A percentile compares a stretch with the other conserved stretches of the same genome.
Evolutionary conservation across 495 filamentous ascomycete genomes (phyloP).

Genomic region (Xylaria venustula): DNA sequence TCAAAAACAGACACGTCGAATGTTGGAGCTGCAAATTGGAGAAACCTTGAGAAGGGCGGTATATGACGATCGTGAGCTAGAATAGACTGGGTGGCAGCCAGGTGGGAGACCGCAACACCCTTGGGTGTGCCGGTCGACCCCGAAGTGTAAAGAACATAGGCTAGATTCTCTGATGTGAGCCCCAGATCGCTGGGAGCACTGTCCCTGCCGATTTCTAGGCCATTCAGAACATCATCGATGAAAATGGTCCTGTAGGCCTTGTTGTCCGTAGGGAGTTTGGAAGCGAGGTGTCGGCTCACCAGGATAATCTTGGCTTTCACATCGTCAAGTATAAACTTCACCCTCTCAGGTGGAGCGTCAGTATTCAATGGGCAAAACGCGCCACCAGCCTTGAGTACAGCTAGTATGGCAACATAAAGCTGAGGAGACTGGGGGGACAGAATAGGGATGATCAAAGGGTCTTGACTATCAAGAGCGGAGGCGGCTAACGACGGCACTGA

Average conservation of each 20-base stretch:
- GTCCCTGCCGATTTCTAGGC: neutral
- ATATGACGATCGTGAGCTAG: constrained; percentile 75
- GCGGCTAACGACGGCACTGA: neutral
- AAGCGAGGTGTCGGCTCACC: constrained; percentile 38
- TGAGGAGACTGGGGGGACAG: constrained; percentile 67
- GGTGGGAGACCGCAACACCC: constrained; percentile 76
- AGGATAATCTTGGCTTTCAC: constrained; percentile 58
- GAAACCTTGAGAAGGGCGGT: constrained; percentile 68
- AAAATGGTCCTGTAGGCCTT: constrained; percentile 23
- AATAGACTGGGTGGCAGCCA: constrained; percentile 70
- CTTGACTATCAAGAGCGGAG: constrained; percentile 3
- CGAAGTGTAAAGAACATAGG: constrained; percentile 90
- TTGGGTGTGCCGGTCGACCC: constrained; percentile 89
- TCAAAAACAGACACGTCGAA: constrained; percentile 91
- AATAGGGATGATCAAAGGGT: constrained; percentile 62
- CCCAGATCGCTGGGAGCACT: neutral
- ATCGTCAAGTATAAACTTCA: constrained; percentile 71
- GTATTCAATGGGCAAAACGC: constrained; percentile 77
- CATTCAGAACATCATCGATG: constrained; percentile 18
- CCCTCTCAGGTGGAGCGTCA: constrained; percentile 68
- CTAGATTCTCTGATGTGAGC: constrained; percentile 48
- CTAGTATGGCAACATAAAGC: constrained; percentile 70
- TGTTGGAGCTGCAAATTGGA: constrained; percentile 83
- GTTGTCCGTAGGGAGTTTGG: constrained; percentile 25
- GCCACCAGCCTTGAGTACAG: constrained; percentile 70